Percentiles rank a stretch among this genome's conserved stretches.
phyloP scores from a whole-genome alignment of 2,329 filamentous ascomycete species.

The Fusarium tjaetaba region DNA sequence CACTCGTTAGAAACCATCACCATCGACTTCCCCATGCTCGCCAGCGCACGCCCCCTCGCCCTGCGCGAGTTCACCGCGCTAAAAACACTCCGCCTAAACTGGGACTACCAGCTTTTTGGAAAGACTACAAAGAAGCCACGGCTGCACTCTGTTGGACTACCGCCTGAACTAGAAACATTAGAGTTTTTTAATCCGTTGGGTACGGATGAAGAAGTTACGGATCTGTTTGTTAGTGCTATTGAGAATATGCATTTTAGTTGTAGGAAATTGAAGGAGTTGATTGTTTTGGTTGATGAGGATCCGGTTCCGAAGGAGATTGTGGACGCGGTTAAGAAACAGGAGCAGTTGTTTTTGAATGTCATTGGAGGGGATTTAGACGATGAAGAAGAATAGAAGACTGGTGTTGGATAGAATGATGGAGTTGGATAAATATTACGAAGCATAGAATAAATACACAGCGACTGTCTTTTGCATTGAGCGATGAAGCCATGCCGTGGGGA shows the following conservation, averaged over 20 bases:
- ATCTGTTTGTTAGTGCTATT: slow-evolving; percentile 55
- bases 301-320: slow-evolving; percentile 49
- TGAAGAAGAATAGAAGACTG: neutral
- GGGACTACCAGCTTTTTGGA: slow-evolving; percentile 61
- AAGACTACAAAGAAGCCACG: slow-evolving; percentile 56
- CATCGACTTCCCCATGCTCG: slow-evolving; percentile 56
- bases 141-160: slow-evolving; percentile 58
- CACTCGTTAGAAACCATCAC: slow-evolving; percentile 57
- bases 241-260: slow-evolving; percentile 52
- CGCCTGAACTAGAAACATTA: slow-evolving; percentile 56
- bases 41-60: slow-evolving; percentile 53
- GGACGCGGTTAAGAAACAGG: slow-evolving; percentile 48
- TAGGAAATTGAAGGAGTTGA: slow-evolving; percentile 50
- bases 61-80: slow-evolving; percentile 56
- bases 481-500: no score
- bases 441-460: neutral
- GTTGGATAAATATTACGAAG: neutral
- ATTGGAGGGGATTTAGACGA: slow-evolving; percentile 39
- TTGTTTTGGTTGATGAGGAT: slow-evolving; percentile 49
- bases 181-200: slow-evolving; percentile 59
- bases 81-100: slow-evolving; percentile 55
- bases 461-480: neutral
- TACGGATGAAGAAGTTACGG: slow-evolving; percentile 58
- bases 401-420: neutral
- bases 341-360: slow-evolving; percentile 47